Base-by-base conservation (phyloP, 495 filamentous ascomycete genomes). In the Lepraria neglecta region DNA sequence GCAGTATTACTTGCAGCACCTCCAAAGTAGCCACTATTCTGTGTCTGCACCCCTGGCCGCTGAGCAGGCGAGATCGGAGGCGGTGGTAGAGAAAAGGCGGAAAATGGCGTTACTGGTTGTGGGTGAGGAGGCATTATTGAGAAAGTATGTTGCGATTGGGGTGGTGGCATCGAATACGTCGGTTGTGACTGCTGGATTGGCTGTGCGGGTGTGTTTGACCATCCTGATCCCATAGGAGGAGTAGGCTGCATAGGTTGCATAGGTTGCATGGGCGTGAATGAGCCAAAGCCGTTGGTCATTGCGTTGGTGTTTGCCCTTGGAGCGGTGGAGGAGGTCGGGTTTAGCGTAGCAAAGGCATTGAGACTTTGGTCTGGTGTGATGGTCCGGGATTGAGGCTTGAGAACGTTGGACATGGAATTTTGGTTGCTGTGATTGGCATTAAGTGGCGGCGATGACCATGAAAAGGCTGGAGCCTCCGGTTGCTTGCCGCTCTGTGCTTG, bases 291-390 rank as follows among this genome's bases (percentile, higher is more conserved):
- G 42, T 59, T 65, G 27, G 24, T 30, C 28, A 55, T 59, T 12
- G 52, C 17, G 6, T 46, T 61, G 31, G 43, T 19, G 21, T 64
- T 60, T 24, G 69, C 48, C 45, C 66, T 66, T 14, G 69, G 46
- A 7, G 45, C 65, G 38, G 51, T 64, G 28, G 67, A 65, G 28
- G 67, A 19, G 42, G 58, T 53, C 47, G 80, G 80, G 42, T 77
- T 73, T 17, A 82, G 71, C 14, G 80, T 74, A 35, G 80, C 76
- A 47, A 83, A 79, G 6, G 74, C 69, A 59, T 69, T 77, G 31
- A 82, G 56, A 44, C 75, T 76, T 51, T 74, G 76, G 64, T 83
- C 80, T 14, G 80, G 80, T 6, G 80, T 83, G 21, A 82, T 76
- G 33, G 80, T 76, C 1, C 80, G 77, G 57, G 76, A 69, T 21